Base-by-base conservation (phyloP, 306 rosid genomes). In the Dalbergia cochinchinensis region DNA sequence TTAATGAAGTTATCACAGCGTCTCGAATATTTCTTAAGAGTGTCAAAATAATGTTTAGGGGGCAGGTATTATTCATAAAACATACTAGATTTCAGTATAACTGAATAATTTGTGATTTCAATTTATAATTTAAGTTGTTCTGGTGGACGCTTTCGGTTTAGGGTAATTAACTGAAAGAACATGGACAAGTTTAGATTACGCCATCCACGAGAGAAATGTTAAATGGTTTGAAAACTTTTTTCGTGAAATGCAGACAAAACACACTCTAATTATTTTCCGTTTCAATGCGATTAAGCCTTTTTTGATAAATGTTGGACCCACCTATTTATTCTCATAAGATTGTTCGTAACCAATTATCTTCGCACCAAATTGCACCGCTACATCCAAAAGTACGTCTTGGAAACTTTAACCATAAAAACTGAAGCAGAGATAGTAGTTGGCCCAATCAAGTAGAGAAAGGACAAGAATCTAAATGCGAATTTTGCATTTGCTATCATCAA, bases 401-500 rank as follows among this genome's bases (percentile, higher is more conserved):
- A 71, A 66, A 41, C 31, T n/a, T 7, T 15, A 13, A 20, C 45
- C 5, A 50, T 33, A 66, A 55, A 78, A 61, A 48, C 47, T 12
- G 67, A 61, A 74, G 15, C 5, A 67, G 50, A 1, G 10, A 15
- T 37, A 64, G 44, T 26, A 61, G 78, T 34, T 61, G 42, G 53
- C 69, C 59, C 74, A 78, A 45, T 9, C 57, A 39, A 57, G 50
- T 67, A 26, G 31, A 3, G 60, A 57, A 7, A 34, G 76, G 60
- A 33, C 58, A 31, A 65, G 39, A 79, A 76, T 62, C 53, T 69
- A 69, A 47, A 80, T 61, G 81, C 18, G 69, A 77, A 77, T 15
- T 35, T 82, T 73, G 45, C 80, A 67, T 76, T 73, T 79, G 86
- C 83, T 73, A 85, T 84, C 77, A 85, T 84, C 77, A 82, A 84